Evolutionary conservation across 768 basidiomycete species (phyloP).

Genomic region (Pleurotus pulmonarius): DNA sequence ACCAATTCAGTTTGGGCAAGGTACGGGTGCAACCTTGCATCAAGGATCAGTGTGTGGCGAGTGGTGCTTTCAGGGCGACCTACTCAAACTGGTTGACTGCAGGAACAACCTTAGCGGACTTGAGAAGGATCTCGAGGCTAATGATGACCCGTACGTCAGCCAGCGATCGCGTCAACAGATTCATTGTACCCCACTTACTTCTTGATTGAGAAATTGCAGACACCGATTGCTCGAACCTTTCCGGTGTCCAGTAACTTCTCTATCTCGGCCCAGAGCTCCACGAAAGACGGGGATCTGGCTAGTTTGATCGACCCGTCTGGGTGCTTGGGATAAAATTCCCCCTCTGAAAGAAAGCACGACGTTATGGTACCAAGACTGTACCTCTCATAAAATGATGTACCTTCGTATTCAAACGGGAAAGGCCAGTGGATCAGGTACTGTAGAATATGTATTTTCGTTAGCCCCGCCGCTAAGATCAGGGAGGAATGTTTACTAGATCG

Average conservation of each 20-base stretch:
- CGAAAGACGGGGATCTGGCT: slow-evolving; percentile 27
- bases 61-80: neutral
- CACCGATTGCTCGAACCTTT: slow-evolving; percentile 48
- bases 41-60: neutral
- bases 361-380: neutral
- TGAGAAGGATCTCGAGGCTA: slow-evolving; percentile 35
- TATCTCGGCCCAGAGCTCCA: slow-evolving; percentile 45
- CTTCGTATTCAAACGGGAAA: slow-evolving; percentile 28
- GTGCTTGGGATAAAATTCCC: slow-evolving; percentile 17
- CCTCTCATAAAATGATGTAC: slow-evolving; percentile 13
- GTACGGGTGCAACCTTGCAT: slow-evolving; percentile 42
- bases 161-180: neutral
- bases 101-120: slow-evolving; percentile 38
- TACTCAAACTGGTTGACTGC: slow-evolving; percentile 25
- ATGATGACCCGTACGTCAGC: neutral
- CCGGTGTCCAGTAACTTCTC: slow-evolving; percentile 45
- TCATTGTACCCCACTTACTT: slow-evolving; percentile 29
- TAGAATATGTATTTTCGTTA: neutral
- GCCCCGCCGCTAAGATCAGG: slow-evolving; percentile 5
- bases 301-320: slow-evolving; percentile 31
- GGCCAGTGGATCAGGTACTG: slow-evolving; percentile 54
- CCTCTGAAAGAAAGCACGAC: slow-evolving; percentile 3
- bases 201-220: slow-evolving; percentile 59
- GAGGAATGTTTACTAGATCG: slow-evolving; percentile 27
- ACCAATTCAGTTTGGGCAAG: slow-evolving; percentile 42